Base-by-base conservation (phyloP, 1,284 basidiomycete genomes). In the Apiotrichum domesticum region DNA sequence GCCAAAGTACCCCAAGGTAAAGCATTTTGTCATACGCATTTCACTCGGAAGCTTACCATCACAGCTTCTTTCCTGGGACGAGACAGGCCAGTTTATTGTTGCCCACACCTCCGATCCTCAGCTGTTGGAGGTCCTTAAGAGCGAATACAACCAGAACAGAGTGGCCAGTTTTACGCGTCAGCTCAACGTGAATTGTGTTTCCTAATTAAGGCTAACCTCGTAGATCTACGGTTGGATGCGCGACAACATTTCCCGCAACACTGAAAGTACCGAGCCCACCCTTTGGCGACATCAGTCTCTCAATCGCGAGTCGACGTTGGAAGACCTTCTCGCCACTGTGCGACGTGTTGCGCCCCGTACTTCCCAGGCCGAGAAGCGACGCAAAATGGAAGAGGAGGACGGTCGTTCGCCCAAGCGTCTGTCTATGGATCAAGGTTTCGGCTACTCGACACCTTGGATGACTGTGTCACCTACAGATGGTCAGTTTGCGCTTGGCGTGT, bases 171-270 rank as follows among this genome's bases (percentile, higher is more conserved):
- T 49, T 33, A 49, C 47, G 9, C 47, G 47, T 11, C 47, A 49
- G 35, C 37, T 49, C 7, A 49, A 49, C 37, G 47, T 49, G 35
- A 37, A 35, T 11, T 13, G 8, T 39, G 37, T 21, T 15, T 21
- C 21, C 21, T 21, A 21, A 21, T 21, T 21, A 21, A 21, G 21
- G 21, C 21, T 21, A 21, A 21, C 21, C 21, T 13, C 14, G n/a
- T 6, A 49, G 47, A 49, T 49, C 21, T 49, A 49, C 47, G 47
- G 47, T 4, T 49, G 47, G 47, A 49, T 49, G 47, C 47, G 47
- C 3, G 47, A 49, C 47, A 49, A 49, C 37, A 49, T 40, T 7
- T 39, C 47, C 13, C 47, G 47, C 35, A 49, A 37, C 47, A 49
- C 47, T 10, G 47, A 49, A 9, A 49, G 35, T 33, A 49, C 47